Evolutionary conservation across 805 yeast species (phyloP), one percentile per base, ranked within the genome.

Genomic region (Peterozyma xylosa): DNA sequence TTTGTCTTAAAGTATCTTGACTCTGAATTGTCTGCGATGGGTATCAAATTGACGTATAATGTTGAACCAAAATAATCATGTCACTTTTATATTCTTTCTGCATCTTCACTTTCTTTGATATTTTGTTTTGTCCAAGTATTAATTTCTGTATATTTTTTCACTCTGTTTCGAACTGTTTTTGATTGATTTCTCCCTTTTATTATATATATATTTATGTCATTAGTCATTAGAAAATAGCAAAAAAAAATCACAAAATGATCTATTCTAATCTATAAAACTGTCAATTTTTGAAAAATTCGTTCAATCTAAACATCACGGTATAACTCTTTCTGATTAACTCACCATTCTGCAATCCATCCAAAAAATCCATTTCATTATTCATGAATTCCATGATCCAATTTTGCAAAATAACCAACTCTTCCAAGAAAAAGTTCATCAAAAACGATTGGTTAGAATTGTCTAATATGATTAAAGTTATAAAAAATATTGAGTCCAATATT

Each of bases 1-100:
- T 93, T 90, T 61, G 99, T 93, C 32, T 76, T 93, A 74, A 86
- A 90, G 61, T 93, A 91, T 61, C 73, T 93, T 60, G 98, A 93
- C 58, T 86, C 96, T 32, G 99, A 93, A 65, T 74, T 93, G 53
- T 80, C 95, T 14, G 98, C 99, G 13, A 93, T 93, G 99, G 98
- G 98, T 67, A 89, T 93, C 53, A 82, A 86, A 65, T 74, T 93
- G 83, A 80, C 83, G 51, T 91, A 87, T 68, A 86, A 86, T 56
- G 95, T 90, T 42, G 81, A 74, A 43, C 96, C 89, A 39, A 64
- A 63, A 55, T 66, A 54, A 39, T 30, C 11, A 15, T 14, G 15
- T 11, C 29, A 7, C 27, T 13, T 13, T 14, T 40, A 9, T 16
- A 30, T 38, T 32, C 34, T 32, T 32, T 13, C 34, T 32, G 34